phyloP scores from a whole-genome alignment of 768 basidiomycete genomes.

The Boletus coccyginus region DNA sequence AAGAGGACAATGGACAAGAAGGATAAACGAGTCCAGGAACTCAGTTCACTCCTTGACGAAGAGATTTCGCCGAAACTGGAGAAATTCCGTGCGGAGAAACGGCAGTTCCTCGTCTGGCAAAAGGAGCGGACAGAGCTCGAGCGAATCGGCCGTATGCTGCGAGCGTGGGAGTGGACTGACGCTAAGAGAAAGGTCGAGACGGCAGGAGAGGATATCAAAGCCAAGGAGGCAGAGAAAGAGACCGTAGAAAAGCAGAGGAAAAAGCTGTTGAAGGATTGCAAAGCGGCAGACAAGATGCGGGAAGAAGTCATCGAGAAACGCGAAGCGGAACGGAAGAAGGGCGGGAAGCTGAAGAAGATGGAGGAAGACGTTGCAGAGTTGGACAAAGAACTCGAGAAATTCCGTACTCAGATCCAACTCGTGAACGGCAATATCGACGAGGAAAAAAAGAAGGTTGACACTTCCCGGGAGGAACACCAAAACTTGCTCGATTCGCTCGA shows the following conservation, averaged over 20 bases:
- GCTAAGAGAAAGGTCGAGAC: conserved; percentile 47
- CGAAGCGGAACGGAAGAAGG: conserved; percentile 88
- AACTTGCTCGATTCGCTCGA: conserved; percentile 58
- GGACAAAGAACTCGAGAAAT: conserved; percentile 78
- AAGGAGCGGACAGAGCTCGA: conserved; percentile 88
- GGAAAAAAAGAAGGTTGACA: conserved; percentile 61
- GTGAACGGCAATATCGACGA: conserved; percentile 72
- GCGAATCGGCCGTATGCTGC: conserved; percentile 72
- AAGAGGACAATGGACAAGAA: conserved; percentile 96
- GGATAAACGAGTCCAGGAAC: conserved; percentile 92
- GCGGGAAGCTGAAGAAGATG: conserved; percentile 85
- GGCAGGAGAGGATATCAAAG: conserved; percentile 56
- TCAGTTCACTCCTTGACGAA: conserved; percentile 73
- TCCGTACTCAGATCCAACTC: conserved; percentile 83
- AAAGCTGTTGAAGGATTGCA: conserved; percentile 50
- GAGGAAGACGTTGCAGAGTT: conserved; percentile 76
- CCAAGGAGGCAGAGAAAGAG: conserved; percentile 48
- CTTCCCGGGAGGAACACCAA: conserved; percentile 52
- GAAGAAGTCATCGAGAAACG: conserved; percentile 67
- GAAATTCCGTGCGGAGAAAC: conserved; percentile 85
- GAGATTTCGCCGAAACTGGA: conserved; percentile 96
- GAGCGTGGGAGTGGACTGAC: conserved; percentile 87
- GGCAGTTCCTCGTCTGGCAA: conserved; percentile 85
- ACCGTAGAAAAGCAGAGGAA: conserved; percentile 46
- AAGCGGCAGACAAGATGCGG: conserved; percentile 65